phyloP scores from a whole-genome alignment of 208 protist genomes.

The Leishmania mexicana region DNA sequence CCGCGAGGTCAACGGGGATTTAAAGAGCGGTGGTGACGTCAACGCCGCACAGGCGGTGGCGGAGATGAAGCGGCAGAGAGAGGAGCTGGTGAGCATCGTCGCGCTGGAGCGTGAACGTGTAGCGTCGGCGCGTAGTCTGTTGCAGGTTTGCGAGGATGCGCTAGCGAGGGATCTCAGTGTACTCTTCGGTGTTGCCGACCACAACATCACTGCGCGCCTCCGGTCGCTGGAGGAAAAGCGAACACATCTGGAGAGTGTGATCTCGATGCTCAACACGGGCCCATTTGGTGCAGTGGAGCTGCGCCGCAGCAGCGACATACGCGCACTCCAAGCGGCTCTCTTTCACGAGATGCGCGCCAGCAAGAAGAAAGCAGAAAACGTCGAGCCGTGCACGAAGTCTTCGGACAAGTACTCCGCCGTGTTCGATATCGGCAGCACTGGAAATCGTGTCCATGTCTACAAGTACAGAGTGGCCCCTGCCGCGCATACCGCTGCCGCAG shows the following conservation, averaged over 20 bases:
- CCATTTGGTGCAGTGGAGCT: not conserved
- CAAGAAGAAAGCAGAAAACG: too few species aligned
- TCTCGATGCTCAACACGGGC: not conserved
- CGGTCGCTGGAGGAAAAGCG: not conserved
- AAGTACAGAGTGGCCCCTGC: constrained; percentile 27
- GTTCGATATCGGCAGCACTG: constrained; percentile 89
- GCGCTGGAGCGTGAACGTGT: constrained; percentile 13
- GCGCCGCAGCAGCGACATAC: constrained; percentile 11
- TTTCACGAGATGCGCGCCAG: constrained; percentile 7
- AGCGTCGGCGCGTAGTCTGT: not conserved
- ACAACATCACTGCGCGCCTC: constrained; percentile 1
- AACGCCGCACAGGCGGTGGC: constrained; percentile 7
- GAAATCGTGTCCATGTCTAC: constrained; percentile 86
- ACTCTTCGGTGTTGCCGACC: constrained; percentile 3
- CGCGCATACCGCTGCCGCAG: not conserved
- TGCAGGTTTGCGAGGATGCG: constrained; percentile 20
- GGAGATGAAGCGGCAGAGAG: constrained; percentile 6
- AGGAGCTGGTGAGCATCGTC: not conserved
- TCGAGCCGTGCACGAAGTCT: not conserved
- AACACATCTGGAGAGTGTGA: not conserved
- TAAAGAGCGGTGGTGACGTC: constrained; percentile 7
- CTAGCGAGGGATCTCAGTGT: not conserved
- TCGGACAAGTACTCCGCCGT: constrained; percentile 66
- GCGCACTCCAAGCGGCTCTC: constrained; percentile 12
- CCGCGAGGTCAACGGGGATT: not conserved